These are phyloP conservation scores for Salix caprea DNA, from an alignment of 345 rosid species.

Conservation along the genomic window DNA sequence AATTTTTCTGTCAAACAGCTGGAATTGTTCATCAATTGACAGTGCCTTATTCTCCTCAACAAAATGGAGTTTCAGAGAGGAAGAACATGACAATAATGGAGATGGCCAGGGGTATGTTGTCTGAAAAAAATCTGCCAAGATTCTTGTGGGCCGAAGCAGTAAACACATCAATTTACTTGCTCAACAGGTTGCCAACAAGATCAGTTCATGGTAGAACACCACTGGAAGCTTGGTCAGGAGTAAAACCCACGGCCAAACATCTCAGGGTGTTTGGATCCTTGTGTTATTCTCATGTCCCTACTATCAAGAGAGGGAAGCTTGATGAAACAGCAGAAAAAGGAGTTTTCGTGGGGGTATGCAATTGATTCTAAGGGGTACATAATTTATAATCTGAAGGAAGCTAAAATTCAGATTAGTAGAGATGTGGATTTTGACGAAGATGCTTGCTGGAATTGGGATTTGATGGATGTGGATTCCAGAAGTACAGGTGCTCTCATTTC, in stretches of 20 bases:
- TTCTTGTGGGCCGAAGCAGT: neutral
- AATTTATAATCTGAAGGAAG: neutral
- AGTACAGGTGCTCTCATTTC: too few species aligned
- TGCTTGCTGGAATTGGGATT: neutral
- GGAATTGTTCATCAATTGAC: too few species aligned
- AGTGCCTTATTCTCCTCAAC: too few species aligned
- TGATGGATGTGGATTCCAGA: neutral
- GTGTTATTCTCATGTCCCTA: neutral
- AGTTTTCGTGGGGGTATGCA: neutral
- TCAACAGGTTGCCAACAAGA: neutral
- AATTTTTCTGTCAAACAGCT: too few species aligned
- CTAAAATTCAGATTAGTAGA: neutral
- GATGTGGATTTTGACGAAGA: slow-evolving; percentile 8
- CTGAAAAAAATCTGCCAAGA: neutral
- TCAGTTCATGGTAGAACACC: neutral
- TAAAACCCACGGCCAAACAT: neutral
- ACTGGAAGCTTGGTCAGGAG: neutral
- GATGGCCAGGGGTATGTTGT: neutral
- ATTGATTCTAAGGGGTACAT: neutral
- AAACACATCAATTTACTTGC: neutral
- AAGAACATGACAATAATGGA: neutral
- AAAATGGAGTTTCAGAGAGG: neutral
- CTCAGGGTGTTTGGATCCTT: neutral
- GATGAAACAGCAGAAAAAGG: neutral
- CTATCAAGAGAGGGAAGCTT: neutral